phyloP scores from a whole-genome alignment of 352 stramenopile genomes.

The Globisporangium camurandrum region DNA sequence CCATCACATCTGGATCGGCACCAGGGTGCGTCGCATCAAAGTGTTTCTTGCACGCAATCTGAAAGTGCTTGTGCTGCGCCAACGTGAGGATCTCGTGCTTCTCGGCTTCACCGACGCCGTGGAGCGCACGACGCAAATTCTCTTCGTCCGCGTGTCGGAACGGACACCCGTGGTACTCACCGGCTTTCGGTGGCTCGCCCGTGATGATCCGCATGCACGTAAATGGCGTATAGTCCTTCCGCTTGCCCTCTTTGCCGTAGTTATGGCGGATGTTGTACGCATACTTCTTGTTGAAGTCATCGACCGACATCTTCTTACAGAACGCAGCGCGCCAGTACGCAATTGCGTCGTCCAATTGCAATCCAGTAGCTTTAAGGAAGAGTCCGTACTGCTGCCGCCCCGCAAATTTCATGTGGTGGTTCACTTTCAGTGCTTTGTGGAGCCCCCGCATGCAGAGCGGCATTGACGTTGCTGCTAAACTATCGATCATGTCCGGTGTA shows the following conservation, averaged over 20 bases:
- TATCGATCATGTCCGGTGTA: slow-evolving; percentile 89
- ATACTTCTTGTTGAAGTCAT: slow-evolving; percentile 99
- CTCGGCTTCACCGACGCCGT: slow-evolving; percentile 69
- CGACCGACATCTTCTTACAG: slow-evolving; percentile 91
- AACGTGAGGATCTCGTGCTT: slow-evolving; percentile 91
- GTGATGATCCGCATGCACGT: slow-evolving; percentile 98
- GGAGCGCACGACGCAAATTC: slow-evolving; percentile 87
- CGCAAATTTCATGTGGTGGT: slow-evolving; percentile 97
- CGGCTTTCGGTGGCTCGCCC: slow-evolving; percentile 86
- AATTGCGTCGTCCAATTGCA: slow-evolving; percentile 95
- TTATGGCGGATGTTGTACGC: slow-evolving; percentile 98
- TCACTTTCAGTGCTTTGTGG: slow-evolving; percentile 89
- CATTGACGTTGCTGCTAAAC: slow-evolving; percentile 88
- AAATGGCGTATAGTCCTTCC: slow-evolving; percentile 95
- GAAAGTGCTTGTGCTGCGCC: slow-evolving; percentile 91
- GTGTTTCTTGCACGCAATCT: slow-evolving; percentile 97
- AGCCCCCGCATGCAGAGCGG: slow-evolving; percentile 97
- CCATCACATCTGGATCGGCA: slow-evolving; percentile 84
- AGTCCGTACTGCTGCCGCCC: slow-evolving; percentile 97
- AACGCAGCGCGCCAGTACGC: slow-evolving; percentile 94
- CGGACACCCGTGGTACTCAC: slow-evolving; percentile 97
- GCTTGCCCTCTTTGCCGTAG: slow-evolving; percentile 99
- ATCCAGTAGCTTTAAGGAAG: slow-evolving; percentile 97
- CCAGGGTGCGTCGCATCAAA: slow-evolving; percentile 93
- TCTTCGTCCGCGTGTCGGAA: slow-evolving; percentile 95